Percentiles rank a stretch among this genome's conserved stretches.
These are phyloP conservation scores for Xylaria palmicola DNA, from an alignment of 495 filamentous ascomycete genomes.

Conservation along the genomic window DNA sequence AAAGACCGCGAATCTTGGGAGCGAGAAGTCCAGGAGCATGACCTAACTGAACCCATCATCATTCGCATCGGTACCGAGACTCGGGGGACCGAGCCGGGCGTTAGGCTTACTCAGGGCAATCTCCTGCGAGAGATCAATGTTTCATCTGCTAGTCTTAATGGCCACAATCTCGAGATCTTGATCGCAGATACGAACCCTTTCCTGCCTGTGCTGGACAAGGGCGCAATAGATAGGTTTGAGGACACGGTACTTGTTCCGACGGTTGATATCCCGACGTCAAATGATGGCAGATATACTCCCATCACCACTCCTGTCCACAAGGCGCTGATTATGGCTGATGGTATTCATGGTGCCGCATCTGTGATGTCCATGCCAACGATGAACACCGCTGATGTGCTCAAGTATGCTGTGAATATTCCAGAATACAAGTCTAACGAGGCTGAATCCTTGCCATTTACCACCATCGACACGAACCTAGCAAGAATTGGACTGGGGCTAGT, in stretches of 20 bases:
- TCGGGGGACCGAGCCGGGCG: slow-evolving; percentile 16
- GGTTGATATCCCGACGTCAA: slow-evolving; percentile 63
- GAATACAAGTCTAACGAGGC: slow-evolving; percentile 34
- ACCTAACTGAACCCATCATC: slow-evolving; percentile 42
- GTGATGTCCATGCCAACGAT: slow-evolving; percentile 38
- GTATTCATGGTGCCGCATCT: slow-evolving; percentile 46
- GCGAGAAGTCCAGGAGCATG: slow-evolving; percentile 54
- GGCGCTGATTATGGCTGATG: slow-evolving; percentile 71
- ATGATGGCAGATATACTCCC: slow-evolving; percentile 57
- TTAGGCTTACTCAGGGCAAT: slow-evolving; percentile 29
- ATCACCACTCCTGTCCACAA: slow-evolving; percentile 85
- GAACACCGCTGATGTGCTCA: slow-evolving; percentile 35
- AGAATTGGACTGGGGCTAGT: slow-evolving; percentile 62
- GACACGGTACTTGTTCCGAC: slow-evolving; percentile 71
- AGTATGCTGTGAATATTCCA: slow-evolving; percentile 43
- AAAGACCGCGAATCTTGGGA: slow-evolving; percentile 67
- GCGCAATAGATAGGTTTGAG: slow-evolving; percentile 33
- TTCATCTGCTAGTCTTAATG: slow-evolving; percentile 66
- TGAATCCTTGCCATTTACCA: slow-evolving; percentile 32
- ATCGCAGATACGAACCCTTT: slow-evolving; percentile 56
- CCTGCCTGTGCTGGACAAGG: slow-evolving; percentile 38
- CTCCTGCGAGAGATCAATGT: slow-evolving; percentile 51
- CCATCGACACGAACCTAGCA: slow-evolving; percentile 46
- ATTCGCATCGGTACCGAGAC: slow-evolving; percentile 39
- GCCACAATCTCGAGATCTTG: slow-evolving; percentile 74